A percentile compares a stretch with the other conserved stretches of the same genome.
phyloP scores from a whole-genome alignment of 139 green algal species.

The Chlorella vulgaris region DNA sequence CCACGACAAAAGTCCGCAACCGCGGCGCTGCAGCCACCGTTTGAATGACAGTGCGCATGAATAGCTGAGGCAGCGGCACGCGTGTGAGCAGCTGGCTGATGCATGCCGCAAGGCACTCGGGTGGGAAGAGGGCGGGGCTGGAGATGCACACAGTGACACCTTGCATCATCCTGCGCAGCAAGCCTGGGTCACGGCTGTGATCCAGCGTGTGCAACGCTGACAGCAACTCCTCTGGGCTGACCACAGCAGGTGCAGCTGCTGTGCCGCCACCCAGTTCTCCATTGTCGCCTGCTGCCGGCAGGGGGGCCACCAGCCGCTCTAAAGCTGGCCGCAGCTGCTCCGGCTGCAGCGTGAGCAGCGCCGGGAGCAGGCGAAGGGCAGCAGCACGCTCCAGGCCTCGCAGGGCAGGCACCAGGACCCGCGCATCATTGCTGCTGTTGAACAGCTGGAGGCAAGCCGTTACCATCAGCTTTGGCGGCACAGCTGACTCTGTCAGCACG shows the following conservation, averaged over 20 bases:
- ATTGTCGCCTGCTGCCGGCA: background rate
- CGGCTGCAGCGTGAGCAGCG: slow-evolving; percentile 39
- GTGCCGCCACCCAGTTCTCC: background rate
- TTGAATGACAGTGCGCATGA: slow-evolving; percentile 64
- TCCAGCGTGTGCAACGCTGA: slow-evolving; percentile 66
- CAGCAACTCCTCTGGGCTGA: slow-evolving; percentile 70
- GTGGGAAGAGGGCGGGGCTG: slow-evolving; percentile 30
- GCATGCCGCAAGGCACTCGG: slow-evolving; percentile 36
- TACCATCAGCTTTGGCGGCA: slow-evolving; percentile 47
- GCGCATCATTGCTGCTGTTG: slow-evolving; percentile 1
- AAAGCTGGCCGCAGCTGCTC: slow-evolving; percentile 36
- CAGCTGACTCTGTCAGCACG: slow-evolving; percentile 43
- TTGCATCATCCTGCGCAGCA: slow-evolving; percentile 58
- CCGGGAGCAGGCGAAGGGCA: slow-evolving; percentile 47
- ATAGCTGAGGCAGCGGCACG: slow-evolving; percentile 43
- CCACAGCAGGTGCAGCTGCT: slow-evolving; percentile 29
- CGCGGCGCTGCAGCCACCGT: slow-evolving; percentile 56
- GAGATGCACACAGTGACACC: slow-evolving; percentile 63
- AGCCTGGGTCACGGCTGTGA: slow-evolving; percentile 1
- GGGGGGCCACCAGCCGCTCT: slow-evolving; percentile 24
- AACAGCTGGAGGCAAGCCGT: slow-evolving; percentile 36
- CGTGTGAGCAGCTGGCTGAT: slow-evolving; percentile 45
- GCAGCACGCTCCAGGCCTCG: slow-evolving; percentile 36
- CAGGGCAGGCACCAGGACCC: slow-evolving; percentile 49
- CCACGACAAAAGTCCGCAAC: slow-evolving; percentile 60